phyloP scores from a whole-genome alignment of 352 stramenopile genomes.

The Phytopythium cucurbitacearum region DNA sequence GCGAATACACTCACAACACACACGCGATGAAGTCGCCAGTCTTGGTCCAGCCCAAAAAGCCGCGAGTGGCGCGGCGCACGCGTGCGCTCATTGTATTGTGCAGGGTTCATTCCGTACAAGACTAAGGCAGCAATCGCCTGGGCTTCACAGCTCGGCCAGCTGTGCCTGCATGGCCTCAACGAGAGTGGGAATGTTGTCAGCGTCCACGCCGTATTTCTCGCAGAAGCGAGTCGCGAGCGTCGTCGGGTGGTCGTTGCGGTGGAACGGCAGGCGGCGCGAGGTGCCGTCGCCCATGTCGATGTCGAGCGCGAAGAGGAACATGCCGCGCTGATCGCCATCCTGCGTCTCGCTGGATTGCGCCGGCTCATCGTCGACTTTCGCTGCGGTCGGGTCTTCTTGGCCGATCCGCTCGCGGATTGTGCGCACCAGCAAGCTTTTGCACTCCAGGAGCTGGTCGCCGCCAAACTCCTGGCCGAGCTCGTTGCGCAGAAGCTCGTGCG shows the following conservation, averaged over 20 bases:
- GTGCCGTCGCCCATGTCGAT: constrained; percentile 54
- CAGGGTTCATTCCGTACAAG: background rate
- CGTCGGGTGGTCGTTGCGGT: constrained; percentile 48
- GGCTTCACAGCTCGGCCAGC: constrained; percentile 26
- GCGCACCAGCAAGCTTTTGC: constrained; percentile 45
- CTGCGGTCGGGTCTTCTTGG: constrained; percentile 10
- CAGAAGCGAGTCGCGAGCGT: constrained; percentile 53
- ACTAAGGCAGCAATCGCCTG: background rate
- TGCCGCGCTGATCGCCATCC: constrained; percentile 13
- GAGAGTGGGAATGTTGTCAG: constrained; percentile 53
- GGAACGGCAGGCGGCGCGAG: constrained; percentile 34
- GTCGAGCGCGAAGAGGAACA: constrained; percentile 64
- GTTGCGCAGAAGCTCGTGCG: constrained; percentile 47
- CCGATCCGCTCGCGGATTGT: constrained; percentile 26
- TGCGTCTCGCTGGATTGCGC: constrained; percentile 2
- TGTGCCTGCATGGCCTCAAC: constrained; percentile 54
- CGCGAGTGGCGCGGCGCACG: too few relatives aligned
- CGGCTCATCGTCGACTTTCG: constrained; percentile 7
- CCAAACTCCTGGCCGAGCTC: constrained; percentile 54
- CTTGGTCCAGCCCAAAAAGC: background rate
- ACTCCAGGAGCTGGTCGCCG: constrained; percentile 53
- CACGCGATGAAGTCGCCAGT: background rate
- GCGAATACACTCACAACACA: too few relatives aligned
- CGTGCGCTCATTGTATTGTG: background rate
- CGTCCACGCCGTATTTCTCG: constrained; percentile 40